phyloP scores from a whole-genome alignment of 805 yeast genomes.

The Blastobotrys peoriensis region DNA sequence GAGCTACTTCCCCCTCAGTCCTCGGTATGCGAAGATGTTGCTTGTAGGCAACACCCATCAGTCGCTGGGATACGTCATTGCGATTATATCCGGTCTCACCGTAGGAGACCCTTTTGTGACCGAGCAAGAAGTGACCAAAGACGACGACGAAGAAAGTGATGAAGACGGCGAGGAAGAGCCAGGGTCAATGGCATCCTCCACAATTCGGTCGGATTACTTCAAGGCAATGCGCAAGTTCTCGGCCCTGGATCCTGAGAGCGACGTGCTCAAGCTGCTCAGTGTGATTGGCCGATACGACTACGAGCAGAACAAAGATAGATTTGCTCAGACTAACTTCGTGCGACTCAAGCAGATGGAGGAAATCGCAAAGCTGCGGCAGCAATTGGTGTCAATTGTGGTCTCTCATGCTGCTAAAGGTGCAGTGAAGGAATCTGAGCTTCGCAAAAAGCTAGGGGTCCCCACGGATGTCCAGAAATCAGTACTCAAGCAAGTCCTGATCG shows the following conservation, averaged over 20 bases:
- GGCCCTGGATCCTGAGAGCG: slow-evolving; percentile 66
- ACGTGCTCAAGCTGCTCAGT: slow-evolving; percentile 65
- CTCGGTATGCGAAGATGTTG: slow-evolving; percentile 86
- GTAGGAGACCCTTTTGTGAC: slow-evolving; percentile 87
- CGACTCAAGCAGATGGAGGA: slow-evolving; percentile 82
- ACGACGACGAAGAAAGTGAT: slow-evolving; percentile 25
- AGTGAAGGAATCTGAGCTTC: slow-evolving; percentile 43
- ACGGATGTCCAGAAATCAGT: slow-evolving; percentile 62
- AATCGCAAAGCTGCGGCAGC: slow-evolving; percentile 71
- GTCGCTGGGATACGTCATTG: slow-evolving; percentile 83
- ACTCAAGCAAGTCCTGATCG: slow-evolving; percentile 83
- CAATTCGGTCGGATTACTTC: slow-evolving; percentile 43
- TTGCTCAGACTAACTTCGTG: slow-evolving; percentile 57
- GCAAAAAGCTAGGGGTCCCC: slow-evolving; percentile 56
- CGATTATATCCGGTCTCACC: slow-evolving; percentile 84
- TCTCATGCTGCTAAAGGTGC: slow-evolving; percentile 36
- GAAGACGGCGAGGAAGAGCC: slow-evolving; percentile 26
- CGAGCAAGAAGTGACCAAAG: slow-evolving; percentile 67
- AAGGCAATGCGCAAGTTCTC: slow-evolving; percentile 57
- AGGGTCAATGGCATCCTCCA: neutral
- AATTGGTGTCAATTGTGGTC: slow-evolving; percentile 68
- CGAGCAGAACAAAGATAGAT: slow-evolving; percentile 39
- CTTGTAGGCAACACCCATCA: slow-evolving; percentile 80
- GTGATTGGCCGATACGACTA: slow-evolving; percentile 87
- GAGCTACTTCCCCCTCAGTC: slow-evolving; percentile 89